Base-by-base conservation (phyloP, 2,329 filamentous ascomycete species). In the Colletotrichum orbiculare region DNA sequence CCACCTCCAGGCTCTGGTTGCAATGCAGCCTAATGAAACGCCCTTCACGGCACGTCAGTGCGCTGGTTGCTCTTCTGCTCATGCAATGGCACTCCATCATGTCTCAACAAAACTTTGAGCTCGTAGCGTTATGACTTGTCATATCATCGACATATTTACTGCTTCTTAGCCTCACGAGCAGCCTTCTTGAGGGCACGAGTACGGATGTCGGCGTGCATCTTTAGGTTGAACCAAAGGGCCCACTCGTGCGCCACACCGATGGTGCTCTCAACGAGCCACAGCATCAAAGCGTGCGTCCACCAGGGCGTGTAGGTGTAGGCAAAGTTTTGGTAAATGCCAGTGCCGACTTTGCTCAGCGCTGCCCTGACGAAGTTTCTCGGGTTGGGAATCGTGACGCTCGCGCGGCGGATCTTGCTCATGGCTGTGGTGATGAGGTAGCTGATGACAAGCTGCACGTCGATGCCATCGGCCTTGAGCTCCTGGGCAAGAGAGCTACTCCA, bases 341-440 rank as follows among this genome's bases (percentile, higher is more conserved):
- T 87, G 52, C 95, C 95, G 72, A 99, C 86, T 83, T 96, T 97
- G 68, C 85, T 81, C 64, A 99, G 82, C 0, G 91, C 88, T 7
- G 92, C 83, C 72, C 86, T 87, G 61, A 99, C 96, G 76, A 98
- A 98, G 58, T 85, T 82, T 76, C 90, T 91, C 12, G 95, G 91
- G 64, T 85, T 93, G 9, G 96, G 96, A 49, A 98, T 91, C 62
- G 94, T 82, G 49, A 89, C 79, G 68, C 87, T 95, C 0, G 93
- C 83, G 61, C 90, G 91, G 72, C 93, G 91, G 72, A 99, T 89
- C 85, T 99, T 99, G 80, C 91, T 95, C 96, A 99, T 99, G 73
- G 95, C 93, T 1, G 93, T 95, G 5, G 94, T 97, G 73, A 99
- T 92, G 52, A 99, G 88, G 78, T 99, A 96, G 71, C 91, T 94